A percentile compares a stretch with the other conserved stretches of the same genome.
phyloP scores from a whole-genome alignment of 768 basidiomycete species.

The Lentinus tigrinus region DNA sequence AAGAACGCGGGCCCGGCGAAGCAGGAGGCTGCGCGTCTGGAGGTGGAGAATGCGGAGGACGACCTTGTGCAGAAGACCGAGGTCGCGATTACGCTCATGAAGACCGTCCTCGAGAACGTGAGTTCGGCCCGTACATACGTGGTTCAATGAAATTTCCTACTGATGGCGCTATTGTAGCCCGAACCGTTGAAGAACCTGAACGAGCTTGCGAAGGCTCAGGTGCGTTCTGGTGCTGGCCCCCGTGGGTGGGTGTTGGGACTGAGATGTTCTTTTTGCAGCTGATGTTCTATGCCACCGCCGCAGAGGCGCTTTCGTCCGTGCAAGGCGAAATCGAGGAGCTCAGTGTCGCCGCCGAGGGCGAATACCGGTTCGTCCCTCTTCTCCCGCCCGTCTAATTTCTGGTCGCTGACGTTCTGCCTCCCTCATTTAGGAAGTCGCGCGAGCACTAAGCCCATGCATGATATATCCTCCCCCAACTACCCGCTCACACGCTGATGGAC shows the following conservation, averaged over 20 bases:
- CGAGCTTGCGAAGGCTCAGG: conserved; percentile 89
- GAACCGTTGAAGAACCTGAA: conserved; percentile 95
- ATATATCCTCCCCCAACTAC: neutral
- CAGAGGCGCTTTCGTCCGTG: conserved; percentile 76
- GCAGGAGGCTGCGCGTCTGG: conserved; percentile 90
- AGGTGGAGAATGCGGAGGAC: conserved; percentile 92
- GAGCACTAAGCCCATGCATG: conserved; percentile 59
- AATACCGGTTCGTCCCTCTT: conserved; percentile 67
- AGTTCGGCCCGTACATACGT: conserved; percentile 32
- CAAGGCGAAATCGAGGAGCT: conserved; percentile 95
- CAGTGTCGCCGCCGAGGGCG: conserved; percentile 89
- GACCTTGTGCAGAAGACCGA: conserved; percentile 98
- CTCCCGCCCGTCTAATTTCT: neutral
- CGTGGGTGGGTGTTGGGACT: too few species aligned
- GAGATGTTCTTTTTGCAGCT: conserved; percentile 41
- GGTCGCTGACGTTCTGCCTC: conserved; percentile 5
- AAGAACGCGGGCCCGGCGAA: conserved; percentile 73
- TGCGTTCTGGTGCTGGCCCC: conserved; percentile 23
- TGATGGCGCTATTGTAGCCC: conserved; percentile 51
- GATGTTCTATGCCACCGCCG: conserved; percentile 69
- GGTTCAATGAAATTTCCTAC: neutral
- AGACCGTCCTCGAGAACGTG: conserved; percentile 97
- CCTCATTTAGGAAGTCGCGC: conserved; percentile 69
- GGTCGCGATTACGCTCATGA: conserved; percentile 94
- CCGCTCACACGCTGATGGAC: neutral